Base-by-base conservation (phyloP, 2,329 filamentous ascomycete species). In the Aspergillus glaucus region DNA sequence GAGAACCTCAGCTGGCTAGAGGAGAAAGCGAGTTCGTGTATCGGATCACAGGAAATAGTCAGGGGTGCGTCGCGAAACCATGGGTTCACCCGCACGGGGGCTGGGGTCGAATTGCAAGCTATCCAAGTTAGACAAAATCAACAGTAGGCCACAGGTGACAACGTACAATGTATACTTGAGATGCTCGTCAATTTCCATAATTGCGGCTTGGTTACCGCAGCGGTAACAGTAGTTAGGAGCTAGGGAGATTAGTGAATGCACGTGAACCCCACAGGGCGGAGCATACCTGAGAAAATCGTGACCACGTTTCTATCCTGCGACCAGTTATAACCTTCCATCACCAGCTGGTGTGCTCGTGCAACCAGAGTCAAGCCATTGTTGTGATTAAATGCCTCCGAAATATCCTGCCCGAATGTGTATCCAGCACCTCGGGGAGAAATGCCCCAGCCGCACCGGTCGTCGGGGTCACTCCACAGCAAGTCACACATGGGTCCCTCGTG, bases 321-420 rank as follows among this genome's bases (percentile, higher is more conserved):
- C 93, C 93, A 98, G 71, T 97, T 97, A 71, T 96, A 98, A 0
- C 93, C 93, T 68, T 98, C 93, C 93, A 97, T 98, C 55, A 98
- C 93, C 19, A 98, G 82, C 69, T 98, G 93, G 66, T 98, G 93
- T 1, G 93, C 93, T 48, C 93, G 83, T 15, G 92, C 93, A 56
- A 98, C 93, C 46, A 98, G 79, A 19, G 86, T 89, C 24, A 98
- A 79, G 63, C 95, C 88, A 67, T 98, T 98, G 50, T 84, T 82
- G 70, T 96, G 86, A 71, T 97, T 98, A 75, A 98, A 98, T 55
- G 85, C 84, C 62, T 93, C 94, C 62, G 97, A 92, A 50, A 97
- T 97, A 65, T 96, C 91, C 3, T 88, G 85, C 45, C 93, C 93
- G 58, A 98, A 98, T 10, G 97, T 77, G 74, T 96, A 98, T 1